Evolutionary conservation across 805 yeast species (phyloP).

Genomic region (Metschnikowia lochheadii): DNA sequence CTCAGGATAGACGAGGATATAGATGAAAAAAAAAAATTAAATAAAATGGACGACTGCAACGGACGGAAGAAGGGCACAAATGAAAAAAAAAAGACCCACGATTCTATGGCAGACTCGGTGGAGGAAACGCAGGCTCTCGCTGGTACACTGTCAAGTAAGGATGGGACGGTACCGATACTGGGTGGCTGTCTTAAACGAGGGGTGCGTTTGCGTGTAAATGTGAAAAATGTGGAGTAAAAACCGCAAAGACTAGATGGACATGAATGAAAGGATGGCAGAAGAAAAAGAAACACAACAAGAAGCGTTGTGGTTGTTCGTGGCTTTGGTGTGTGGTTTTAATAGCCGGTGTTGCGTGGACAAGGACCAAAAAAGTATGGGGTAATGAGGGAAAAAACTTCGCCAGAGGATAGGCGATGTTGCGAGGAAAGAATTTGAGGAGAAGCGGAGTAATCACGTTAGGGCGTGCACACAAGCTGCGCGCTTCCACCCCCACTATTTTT

Average conservation of each 20-base stretch:
- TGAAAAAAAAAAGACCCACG: no score
- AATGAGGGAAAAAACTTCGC: constrained; percentile 17
- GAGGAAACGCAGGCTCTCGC: not conserved
- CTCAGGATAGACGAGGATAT: no score
- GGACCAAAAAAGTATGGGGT: constrained; percentile 16
- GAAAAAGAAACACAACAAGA: not conserved
- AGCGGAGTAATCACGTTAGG: constrained; percentile 15
- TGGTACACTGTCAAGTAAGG: not conserved
- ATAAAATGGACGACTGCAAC: no score
- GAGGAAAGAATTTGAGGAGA: constrained; percentile 16
- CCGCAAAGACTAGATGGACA: not conserved
- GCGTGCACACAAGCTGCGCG: constrained; percentile 7
- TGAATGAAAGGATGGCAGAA: not conserved
- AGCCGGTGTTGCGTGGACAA: not conserved
- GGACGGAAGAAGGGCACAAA: no score
- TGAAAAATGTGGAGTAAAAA: constrained; percentile 1
- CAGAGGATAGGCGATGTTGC: constrained; percentile 15
- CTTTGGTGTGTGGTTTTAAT: not conserved
- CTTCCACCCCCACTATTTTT: not conserved
- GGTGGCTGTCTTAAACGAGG: constrained; percentile 3
- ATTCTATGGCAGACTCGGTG: not conserved
- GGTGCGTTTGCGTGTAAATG: not conserved
- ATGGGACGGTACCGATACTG: not conserved
- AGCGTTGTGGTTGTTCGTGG: not conserved
- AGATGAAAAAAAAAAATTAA: no score